A percentile compares a stretch with the other conserved stretches of the same genome.
Evolutionary conservation across 495 filamentous ascomycete species (phyloP).

Genomic region (Parachaetomium inaequale): DNA sequence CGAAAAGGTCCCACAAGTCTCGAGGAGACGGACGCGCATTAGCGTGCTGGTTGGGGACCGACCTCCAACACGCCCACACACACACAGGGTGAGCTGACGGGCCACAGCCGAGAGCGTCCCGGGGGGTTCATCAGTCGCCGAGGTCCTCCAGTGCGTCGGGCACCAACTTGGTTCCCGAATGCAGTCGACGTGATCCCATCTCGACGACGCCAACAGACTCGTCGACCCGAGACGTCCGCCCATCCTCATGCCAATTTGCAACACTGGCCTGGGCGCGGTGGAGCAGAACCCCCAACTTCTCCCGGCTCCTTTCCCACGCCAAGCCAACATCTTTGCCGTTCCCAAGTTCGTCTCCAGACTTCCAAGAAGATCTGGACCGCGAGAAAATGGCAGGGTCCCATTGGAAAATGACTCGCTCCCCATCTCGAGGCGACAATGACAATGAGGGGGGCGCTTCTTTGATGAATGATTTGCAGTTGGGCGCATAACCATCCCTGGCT

Average conservation of each 20-base stretch:
- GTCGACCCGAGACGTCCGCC: too few relatives aligned
- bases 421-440: background rate
- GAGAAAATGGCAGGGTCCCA: background rate
- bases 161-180: background rate
- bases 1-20: slow-evolving; percentile 1
- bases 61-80: background rate
- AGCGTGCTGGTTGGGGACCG: background rate
- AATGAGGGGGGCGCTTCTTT: background rate
- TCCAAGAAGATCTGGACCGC: too few relatives aligned
- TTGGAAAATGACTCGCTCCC: background rate
- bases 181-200: background rate
- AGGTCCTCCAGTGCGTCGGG: background rate
- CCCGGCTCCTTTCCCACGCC: too few relatives aligned
- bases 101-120: background rate
- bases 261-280: too few relatives aligned
- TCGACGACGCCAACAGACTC: background rate
- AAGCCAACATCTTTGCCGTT: too few relatives aligned
- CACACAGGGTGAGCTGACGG: background rate
- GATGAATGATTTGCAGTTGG: background rate
- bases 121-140: too few relatives aligned
- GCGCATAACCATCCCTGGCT: background rate
- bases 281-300: too few relatives aligned
- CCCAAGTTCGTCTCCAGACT: too few relatives aligned
- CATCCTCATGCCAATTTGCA: too few relatives aligned
- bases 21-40: background rate